Base-by-base conservation (phyloP, 2,329 filamentous ascomycete species). In the Apiospora kogelbergensis region DNA sequence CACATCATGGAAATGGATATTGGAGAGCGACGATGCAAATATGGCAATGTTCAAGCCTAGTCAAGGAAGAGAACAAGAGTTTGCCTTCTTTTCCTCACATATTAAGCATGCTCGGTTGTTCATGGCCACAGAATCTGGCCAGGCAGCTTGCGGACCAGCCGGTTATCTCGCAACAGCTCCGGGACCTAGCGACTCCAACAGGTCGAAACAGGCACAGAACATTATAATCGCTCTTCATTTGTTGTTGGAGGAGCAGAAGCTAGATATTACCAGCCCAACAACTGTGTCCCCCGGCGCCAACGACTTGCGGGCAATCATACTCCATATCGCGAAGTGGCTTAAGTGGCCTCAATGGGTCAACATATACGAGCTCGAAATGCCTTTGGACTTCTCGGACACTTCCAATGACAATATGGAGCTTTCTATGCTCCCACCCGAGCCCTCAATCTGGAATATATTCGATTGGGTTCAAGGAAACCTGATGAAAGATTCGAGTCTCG, bases 171-270 rank as follows among this genome's bases (percentile, higher is more conserved):
- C 92, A 37, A 92, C 90, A 0, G 87, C 86, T 2, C 69, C 81
- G 2, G 80, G 79, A 65, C 81, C 85, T 66, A 86, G 84, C 68
- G 82, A 86, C 45, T 87, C 88, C 68, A 84, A 85, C 65, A 86
- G 89, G 57, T 84, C 87, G 68, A 90, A 85, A 75, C 81, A 89
- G 68, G 85, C 92, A 42, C 82, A 91, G 77, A 88, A 93, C 75
- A 85, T 92, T 66, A 86, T 95, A 45, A 83, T 97, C 72, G 91
- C 89, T 0, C 83, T 99, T 15, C 96, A 99, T 80, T 84, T 98
- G 3, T 83, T 97, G n/a, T 86, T 92, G 0, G 95, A 99, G 78
- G 96, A 99, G 78, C 86, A 92, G 71, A 98, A 97, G 77, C 86
- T 99, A 1, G 89, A 93, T 70, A 87, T 90, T 5, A 83, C 85